Base-by-base conservation (phyloP, 2,329 filamentous ascomycete genomes). In the Fusarium sp. region DNA sequence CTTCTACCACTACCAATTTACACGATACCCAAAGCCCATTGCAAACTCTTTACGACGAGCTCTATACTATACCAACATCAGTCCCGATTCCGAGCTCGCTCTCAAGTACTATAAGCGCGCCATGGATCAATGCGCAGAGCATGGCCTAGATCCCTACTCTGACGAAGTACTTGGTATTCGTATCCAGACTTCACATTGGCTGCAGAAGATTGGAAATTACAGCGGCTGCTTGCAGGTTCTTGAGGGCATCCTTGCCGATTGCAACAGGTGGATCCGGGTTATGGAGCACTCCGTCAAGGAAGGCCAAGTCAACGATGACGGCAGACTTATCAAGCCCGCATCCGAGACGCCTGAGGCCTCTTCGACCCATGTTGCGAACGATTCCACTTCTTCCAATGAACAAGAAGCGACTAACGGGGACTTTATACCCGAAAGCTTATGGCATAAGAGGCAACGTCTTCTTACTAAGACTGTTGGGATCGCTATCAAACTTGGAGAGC, bases 81-180 rank as follows among this genome's bases (percentile, higher is more conserved):
- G 90, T 44, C 88, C 93, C 9, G 92, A 97, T 67, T 90, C 94
- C 6, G 88, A 92, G 66, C 88, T 93, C 62, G 95, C 96, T 2
- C 86, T 97, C 67, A 93, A 94, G 75, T 94, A 94, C 81, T 98
- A 98, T 81, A 91, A 91, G 77, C 89, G 93, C 74, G 95, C 95
- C 7, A 86, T 98, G 65, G 87, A 91, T 71, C 87, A 92, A 58
- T 94, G 94, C 65, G 85, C 91, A 56, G 91, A 94, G 78, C 79
- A 93, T 57, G 90, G 91, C 1, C 89, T 99, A 85, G 94, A 98
- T 79, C 94, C 94, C 0, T 97, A 95, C 80, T 95, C 93, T 8
- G 93, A 98, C 77, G 95, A 98, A 81, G 92, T 98, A 39, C 87
- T 98, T 75, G 96, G 96, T 14, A 91, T 98, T 59, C 94, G 95